phyloP scores from a whole-genome alignment of 75 land plant genomes.

The Ceratopteris richardii region DNA sequence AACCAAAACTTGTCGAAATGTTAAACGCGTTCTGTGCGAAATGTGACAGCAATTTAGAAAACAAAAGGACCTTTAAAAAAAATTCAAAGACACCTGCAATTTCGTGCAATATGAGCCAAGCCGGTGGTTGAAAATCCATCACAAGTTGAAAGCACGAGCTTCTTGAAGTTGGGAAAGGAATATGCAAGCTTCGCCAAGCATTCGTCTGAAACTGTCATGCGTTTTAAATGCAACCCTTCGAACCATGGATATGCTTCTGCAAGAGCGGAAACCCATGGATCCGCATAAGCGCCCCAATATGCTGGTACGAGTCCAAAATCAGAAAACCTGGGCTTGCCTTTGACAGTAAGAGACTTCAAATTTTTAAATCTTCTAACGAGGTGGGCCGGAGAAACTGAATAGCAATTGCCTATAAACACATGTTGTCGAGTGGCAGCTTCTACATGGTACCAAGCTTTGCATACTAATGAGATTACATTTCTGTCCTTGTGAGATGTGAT shows the following conservation, averaged over 20 bases:
- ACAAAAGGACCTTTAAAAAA: too few species aligned
- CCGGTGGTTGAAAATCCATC: slow-evolving; percentile 82
- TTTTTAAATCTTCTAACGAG: slow-evolving; percentile 53
- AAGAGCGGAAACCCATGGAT: slow-evolving; percentile 65
- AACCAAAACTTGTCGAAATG: too few species aligned
- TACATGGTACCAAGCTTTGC: slow-evolving; percentile 76
- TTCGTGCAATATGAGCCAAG: slow-evolving; percentile 60
- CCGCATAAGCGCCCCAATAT: slow-evolving; percentile 65
- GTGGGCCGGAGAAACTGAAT: slow-evolving; percentile 49
- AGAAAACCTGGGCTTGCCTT: slow-evolving; percentile 88
- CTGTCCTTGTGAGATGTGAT: slow-evolving; percentile 52
- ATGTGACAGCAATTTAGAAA: too few species aligned
- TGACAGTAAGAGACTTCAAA: slow-evolving; percentile 45
- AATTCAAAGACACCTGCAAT: slow-evolving; percentile 65
- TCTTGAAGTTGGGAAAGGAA: slow-evolving; percentile 54
- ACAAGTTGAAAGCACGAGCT: slow-evolving; percentile 47
- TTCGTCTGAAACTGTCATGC: slow-evolving; percentile 77
- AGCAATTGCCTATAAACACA: slow-evolving; percentile 85
- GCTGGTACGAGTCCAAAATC: slow-evolving; percentile 77
- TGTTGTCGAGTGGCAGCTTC: slow-evolving; percentile 49
- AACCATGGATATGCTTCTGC: slow-evolving; percentile 44
- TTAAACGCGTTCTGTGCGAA: too few species aligned
- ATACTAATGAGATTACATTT: slow-evolving; percentile 66
- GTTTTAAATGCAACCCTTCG: slow-evolving; percentile 71
- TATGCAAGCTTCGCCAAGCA: slow-evolving; percentile 45